Evolutionary conservation across 1,284 basidiomycete genomes (phyloP), one percentile per base, ranked within the genome.

Genomic region (Ceratobasidium sp.): DNA sequence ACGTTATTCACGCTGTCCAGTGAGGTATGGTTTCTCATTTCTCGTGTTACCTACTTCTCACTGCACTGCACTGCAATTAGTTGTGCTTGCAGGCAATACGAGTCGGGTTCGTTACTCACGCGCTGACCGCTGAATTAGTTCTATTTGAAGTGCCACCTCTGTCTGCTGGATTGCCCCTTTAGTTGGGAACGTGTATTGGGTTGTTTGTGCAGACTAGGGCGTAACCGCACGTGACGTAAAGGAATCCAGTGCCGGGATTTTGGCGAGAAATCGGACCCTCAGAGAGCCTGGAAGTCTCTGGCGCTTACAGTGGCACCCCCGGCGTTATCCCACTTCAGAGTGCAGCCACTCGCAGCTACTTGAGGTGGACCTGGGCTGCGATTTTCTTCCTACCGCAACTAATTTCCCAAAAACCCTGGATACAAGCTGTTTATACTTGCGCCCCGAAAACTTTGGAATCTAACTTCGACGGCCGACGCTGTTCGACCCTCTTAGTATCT

Each of bases 221-320:
- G 3, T 40, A 25, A 15, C 22, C 22, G 43, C 43, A 15, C 17
- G 17, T 3, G 15, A 15, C 5, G 22, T 22, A n/a, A 12, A 2
- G 22, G 32, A 56, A 56, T 68, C 53, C 65, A 5, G 53, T 17
- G n/a, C 40, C 22, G 15, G 65, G 65, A 68, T 56, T 68, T 45
- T 27, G 40, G 65, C 4, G 6, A 32, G 65, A 68, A 68, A 68
- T 49, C 53, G 27, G 15, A 7, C 29, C 12, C 20, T 68, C 65
- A 56, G 65, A 40, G 38, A 68, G 65, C 50, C 53, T 10, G 13
- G 42, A 22, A 17, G 42, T 20, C 20, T 10, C 56, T 43, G 43
- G 65, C 65, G 65, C 65, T 68, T 68, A 68, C 54, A 40, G 22
- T 34, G 25, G 38, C 40, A 29, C 32, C 32, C 31, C 42, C 40